phyloP scores from a whole-genome alignment of 73 alveolate species.

The Paramecium primaurelia region DNA sequence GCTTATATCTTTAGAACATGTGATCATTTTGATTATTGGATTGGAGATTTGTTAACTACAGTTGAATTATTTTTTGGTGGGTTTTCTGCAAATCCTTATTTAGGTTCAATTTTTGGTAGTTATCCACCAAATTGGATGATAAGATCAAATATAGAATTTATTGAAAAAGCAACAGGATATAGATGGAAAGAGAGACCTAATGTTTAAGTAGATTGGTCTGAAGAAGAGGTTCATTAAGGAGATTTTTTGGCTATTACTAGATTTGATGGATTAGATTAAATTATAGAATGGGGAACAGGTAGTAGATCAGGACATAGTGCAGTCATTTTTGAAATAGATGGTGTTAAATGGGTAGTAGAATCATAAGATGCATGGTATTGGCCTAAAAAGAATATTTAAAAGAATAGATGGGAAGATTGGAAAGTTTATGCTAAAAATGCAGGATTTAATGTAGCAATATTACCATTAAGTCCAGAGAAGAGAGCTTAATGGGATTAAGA shows the following conservation, averaged over 20 bases:
- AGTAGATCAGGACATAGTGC: conserved; percentile 87
- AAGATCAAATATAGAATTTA: conserved; percentile 70
- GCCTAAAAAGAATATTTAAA: conserved; percentile 88
- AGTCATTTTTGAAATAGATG: conserved; percentile 78
- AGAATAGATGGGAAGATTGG: conserved; percentile 88
- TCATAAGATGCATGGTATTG: conserved; percentile 96
- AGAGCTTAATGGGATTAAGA: conserved; percentile 82
- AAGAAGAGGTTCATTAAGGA: conserved; percentile 78
- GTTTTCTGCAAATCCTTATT: conserved; percentile 78
- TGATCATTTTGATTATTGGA: conserved; percentile 45
- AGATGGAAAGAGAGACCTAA: conserved; percentile 75
- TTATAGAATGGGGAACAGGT: conserved; percentile 95
- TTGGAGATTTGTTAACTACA: conserved; percentile 69
- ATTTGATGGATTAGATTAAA: conserved; percentile 91
- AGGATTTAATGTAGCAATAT: conserved; percentile 89
- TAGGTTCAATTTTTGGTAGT: conserved; percentile 66
- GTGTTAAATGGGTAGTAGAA: conserved; percentile 85
- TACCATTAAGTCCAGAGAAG: conserved; percentile 89
- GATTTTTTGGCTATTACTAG: conserved; percentile 87
- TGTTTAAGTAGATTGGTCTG: conserved; percentile 67
- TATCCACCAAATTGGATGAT: conserved; percentile 81
- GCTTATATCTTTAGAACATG: conserved; percentile 56
- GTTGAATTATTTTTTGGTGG: conserved; percentile 85
- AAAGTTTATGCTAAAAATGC: conserved; percentile 88
- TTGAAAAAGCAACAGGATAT: conserved; percentile 75